A percentile compares a stretch with the other conserved stretches of the same genome.
These are phyloP conservation scores for Bacidia rubella DNA, from an alignment of 495 filamentous ascomycete genomes.

Conservation along the genomic window DNA sequence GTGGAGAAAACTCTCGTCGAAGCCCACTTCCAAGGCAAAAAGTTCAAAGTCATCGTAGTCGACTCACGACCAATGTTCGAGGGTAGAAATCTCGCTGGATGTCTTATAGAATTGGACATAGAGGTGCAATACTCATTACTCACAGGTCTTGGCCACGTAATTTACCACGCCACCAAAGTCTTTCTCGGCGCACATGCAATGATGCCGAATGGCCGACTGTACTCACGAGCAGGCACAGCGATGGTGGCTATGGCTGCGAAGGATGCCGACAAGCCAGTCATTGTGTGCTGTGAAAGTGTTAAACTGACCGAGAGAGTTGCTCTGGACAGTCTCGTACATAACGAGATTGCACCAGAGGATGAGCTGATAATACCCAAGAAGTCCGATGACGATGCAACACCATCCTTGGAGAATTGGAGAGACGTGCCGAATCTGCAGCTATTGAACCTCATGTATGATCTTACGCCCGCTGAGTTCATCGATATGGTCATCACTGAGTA, in stretches of 20 bases:
- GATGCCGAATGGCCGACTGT: constrained; percentile 79
- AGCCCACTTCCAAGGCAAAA: constrained; percentile 53
- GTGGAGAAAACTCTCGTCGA: constrained; percentile 65
- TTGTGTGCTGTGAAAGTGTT: constrained; percentile 85
- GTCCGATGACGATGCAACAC: constrained; percentile 9
- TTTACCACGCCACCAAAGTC: constrained; percentile 64
- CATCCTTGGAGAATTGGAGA: constrained; percentile 42
- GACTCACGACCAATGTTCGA: constrained; percentile 72
- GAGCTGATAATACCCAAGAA: constrained; percentile 34
- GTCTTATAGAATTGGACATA: constrained; percentile 53
- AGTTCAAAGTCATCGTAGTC: constrained; percentile 72
- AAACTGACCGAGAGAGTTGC: constrained; percentile 90
- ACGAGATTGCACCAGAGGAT: constrained; percentile 69
- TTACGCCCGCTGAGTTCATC: constrained; percentile 80
- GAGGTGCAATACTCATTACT: constrained; percentile 69
- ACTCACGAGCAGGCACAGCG: constrained; percentile 76
- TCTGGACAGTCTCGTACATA: constrained; percentile 80
- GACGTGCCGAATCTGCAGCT: constrained; percentile 52
- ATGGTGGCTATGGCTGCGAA: constrained; percentile 79
- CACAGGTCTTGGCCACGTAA: constrained; percentile 55
- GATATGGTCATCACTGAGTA: constrained; percentile 84
- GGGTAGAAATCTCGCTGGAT: constrained; percentile 60
- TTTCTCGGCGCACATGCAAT: constrained; percentile 82
- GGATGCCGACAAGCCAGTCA: constrained; percentile 56
- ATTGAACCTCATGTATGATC: constrained; percentile 83